Evolutionary conservation across 306 rosid genomes (phyloP), one percentile per base, ranked within the genome.

Genomic region (Biancaea sappan): DNA sequence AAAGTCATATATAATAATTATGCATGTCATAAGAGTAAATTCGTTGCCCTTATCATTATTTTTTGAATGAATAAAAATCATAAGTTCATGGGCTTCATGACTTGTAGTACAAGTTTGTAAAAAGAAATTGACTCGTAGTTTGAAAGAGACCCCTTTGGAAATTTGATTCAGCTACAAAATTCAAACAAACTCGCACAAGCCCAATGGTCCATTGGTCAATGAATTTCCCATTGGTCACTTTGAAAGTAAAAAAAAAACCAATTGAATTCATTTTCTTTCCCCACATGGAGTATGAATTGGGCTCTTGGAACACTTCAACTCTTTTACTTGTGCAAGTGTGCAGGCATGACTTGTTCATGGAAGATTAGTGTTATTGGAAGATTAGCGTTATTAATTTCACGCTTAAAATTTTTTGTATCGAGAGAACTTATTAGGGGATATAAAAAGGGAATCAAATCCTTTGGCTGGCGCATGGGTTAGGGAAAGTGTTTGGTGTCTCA

Each of bases 91-190:
- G 46, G 12, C 46, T 41, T 41, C 46, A 0, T 1, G 15, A 41
- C 46, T 41, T 11, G 18, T 38, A 9, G 44, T 15, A 15, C 6
- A 29, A 28, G 56, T 52, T 31, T 5, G 72, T 56, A 60, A 73
- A 73, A 75, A 54, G 41, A 77, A 70, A 54, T 75, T 70, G 81
- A 81, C 84, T 47, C 46, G n/a, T n/a, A n/a, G n/a, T n/a, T n/a
- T n/a, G n/a, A n/a, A n/a, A n/a, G n/a, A n/a, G n/a, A n/a, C n/a
- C n/a, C n/a, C n/a, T n/a, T n/a, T n/a, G n/a, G n/a, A n/a, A n/a
- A n/a, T n/a, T n/a, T n/a, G n/a, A n/a, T n/a, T n/a, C n/a, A n/a
- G n/a, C n/a, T n/a, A n/a, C n/a, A 22, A 34, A 72, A 67, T 29
- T 72, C 72, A n/a, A 50, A 71, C 48, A 35, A 11, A 71, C 16